Evolutionary conservation across 768 basidiomycete genomes (phyloP).

Genomic region (Gautieria morchelliformis): DNA sequence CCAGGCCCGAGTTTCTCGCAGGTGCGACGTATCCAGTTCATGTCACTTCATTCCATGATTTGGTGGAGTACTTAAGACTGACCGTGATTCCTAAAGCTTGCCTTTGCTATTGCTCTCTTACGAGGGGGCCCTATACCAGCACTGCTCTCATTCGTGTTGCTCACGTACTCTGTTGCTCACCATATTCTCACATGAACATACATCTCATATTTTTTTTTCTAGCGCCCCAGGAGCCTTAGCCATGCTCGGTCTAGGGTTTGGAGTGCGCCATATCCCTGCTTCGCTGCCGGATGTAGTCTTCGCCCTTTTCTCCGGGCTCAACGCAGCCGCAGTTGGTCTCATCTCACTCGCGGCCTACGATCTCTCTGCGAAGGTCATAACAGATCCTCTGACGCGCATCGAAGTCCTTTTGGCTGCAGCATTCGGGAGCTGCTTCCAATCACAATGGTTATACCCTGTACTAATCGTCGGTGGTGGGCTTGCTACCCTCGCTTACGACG

Average conservation of each 20-base stretch:
- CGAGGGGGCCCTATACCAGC: conserved; percentile 33
- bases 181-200: background rate
- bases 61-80: background rate
- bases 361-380: conserved; percentile 35
- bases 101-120: conserved; percentile 35
- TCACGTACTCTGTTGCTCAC: conserved; percentile 20
- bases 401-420: conserved; percentile 33
- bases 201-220: background rate
- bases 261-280: conserved; percentile 31
- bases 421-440: conserved; percentile 40
- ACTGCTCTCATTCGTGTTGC: conserved; percentile 31
- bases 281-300: conserved; percentile 37
- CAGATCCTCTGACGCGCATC: conserved; percentile 33
- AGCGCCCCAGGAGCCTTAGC: conserved; percentile 35
- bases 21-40: background rate
- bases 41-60: background rate
- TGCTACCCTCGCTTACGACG: conserved; percentile 33
- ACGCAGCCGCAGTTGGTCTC: conserved; percentile 44
- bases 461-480: conserved; percentile 33
- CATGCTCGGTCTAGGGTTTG: conserved; percentile 38
- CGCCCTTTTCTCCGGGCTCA: conserved; percentile 42
- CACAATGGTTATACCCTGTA: conserved; percentile 43
- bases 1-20: conserved; percentile 33
- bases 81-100: conserved; percentile 25
- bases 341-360: conserved; percentile 43